Base-by-base conservation (phyloP, 306 rosid species). In the Malus sylvestris region DNA sequence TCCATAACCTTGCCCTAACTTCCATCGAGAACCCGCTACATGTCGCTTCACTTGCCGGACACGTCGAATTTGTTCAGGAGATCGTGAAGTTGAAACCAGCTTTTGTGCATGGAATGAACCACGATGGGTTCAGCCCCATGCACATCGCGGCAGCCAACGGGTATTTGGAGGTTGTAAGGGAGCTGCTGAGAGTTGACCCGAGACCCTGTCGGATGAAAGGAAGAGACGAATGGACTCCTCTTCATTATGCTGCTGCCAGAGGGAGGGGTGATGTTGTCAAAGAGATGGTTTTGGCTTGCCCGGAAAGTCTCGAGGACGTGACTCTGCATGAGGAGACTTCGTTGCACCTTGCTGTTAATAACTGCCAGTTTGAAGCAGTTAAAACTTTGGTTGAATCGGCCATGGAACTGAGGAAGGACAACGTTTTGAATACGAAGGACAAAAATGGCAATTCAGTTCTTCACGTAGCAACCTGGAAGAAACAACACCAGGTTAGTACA, bases 71-170 rank as follows among this genome's bases (percentile, higher is more conserved):
- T 30, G 83, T 57, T 5, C 73, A 67, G 68, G 74, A 73, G 64
- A 66, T 58, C 32, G 4, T 79, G 25, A 61, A 63, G 59, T 52
- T 69, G 51, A 78, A 62, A 57, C 81, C 83, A 10, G 68, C 30
- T 14, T 83, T 79, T 15, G 64, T 64, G 46, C 33, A n/a, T 18
- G 83, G 75, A 79, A 11, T 75, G 14, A 74, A 70, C 30, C 66
- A 44, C 55, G 74, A 74, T 44, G 86, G 86, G 53, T 69, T 83
- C 29, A 65, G 71, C 32, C 77, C 83, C 29, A 59, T 78, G 23
- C 83, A 83, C 33, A 32, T 83, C 30, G 80, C 86, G 10, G 64
- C 83, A 3, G 86, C 83, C 53, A 78, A 78, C 42, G 83, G 83
- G 6, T 53, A 65, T 27, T 8, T 79, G 74, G 83, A 78, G 80